phyloP scores from a whole-genome alignment of 495 filamentous ascomycete species.

The Neurospora sp. region DNA sequence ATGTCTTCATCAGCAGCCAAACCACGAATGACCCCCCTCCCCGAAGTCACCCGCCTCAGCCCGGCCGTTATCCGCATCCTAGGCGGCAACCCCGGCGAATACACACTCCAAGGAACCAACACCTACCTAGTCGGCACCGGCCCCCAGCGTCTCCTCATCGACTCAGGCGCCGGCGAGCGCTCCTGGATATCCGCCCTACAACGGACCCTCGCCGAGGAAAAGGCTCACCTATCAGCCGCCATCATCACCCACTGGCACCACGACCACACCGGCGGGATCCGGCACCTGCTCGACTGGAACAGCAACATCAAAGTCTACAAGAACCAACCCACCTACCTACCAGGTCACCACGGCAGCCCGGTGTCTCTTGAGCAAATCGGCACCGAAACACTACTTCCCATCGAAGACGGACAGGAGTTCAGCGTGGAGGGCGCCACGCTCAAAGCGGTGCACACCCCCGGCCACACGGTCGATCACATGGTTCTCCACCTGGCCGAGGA shows the following conservation, averaged over 20 bases:
- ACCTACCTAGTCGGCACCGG: slow-evolving; percentile 78
- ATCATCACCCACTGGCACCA: slow-evolving; percentile 86
- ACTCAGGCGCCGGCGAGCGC: slow-evolving; percentile 64
- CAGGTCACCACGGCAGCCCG: neutral
- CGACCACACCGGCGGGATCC: slow-evolving; percentile 71
- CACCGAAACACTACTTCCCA: slow-evolving; percentile 11
- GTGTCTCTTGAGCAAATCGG: neutral
- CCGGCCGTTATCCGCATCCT: slow-evolving; percentile 62
- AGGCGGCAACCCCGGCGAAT: slow-evolving; percentile 72
- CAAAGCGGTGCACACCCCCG: slow-evolving; percentile 66
- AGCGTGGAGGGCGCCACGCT: slow-evolving; percentile 65
- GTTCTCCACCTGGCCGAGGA: slow-evolving; percentile 62
- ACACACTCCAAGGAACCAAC: slow-evolving; percentile 59
- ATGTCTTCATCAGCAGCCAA: slow-evolving; percentile 12
- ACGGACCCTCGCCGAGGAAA: slow-evolving; percentile 52
- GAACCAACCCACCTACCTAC: slow-evolving; percentile 28
- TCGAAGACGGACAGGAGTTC: slow-evolving; percentile 65
- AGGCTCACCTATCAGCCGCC: slow-evolving; percentile 48
- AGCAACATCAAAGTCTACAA: slow-evolving; percentile 50
- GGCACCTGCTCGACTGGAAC: slow-evolving; percentile 51
- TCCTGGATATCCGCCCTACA: slow-evolving; percentile 52
- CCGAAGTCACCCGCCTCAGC: slow-evolving; percentile 57
- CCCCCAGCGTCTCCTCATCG: slow-evolving; percentile 57
- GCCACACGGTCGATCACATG: slow-evolving; percentile 84
- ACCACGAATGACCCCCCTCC: slow-evolving; percentile 33